Percentiles rank a stretch among this genome's conserved stretches.
phyloP scores from a whole-genome alignment of 2,329 filamentous ascomycete genomes.

The Rutstroemia sp. region DNA sequence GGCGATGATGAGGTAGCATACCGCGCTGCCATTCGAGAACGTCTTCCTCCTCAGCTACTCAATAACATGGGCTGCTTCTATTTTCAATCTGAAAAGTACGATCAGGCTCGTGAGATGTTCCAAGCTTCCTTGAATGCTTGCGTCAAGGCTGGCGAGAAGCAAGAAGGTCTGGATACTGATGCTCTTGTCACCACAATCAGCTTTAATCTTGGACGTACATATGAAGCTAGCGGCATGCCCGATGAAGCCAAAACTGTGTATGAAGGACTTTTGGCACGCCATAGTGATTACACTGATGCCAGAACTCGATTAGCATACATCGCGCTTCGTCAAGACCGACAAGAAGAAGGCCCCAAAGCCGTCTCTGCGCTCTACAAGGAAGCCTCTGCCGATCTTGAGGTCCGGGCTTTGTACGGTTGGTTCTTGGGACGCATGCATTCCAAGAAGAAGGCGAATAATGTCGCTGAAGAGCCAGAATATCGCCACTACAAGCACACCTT shows the following conservation, averaged over 20 bases:
- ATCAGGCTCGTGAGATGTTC: constrained; percentile 77
- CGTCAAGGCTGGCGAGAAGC: constrained; percentile 69
- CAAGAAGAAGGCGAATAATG: constrained; percentile 72
- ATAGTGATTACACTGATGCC: constrained; percentile 89
- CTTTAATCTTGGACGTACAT: constrained; percentile 90
- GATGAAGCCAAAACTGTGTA: constrained; percentile 87
- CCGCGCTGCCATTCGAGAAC: constrained; percentile 59
- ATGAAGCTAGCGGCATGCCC: constrained; percentile 73
- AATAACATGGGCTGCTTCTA: constrained; percentile 98
- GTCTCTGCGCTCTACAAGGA: constrained; percentile 81
- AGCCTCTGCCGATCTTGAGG: constrained; percentile 79
- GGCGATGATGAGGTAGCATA: constrained; percentile 53
- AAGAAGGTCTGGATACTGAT: constrained; percentile 74
- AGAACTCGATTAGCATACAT: constrained; percentile 86
- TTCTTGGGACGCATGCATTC: constrained; percentile 75
- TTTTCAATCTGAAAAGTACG: constrained; percentile 77
- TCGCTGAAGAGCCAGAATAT: constrained; percentile 85
- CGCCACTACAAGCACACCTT: constrained; percentile 95
- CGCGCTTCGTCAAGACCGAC: constrained; percentile 69
- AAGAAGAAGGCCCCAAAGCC: constrained; percentile 78
- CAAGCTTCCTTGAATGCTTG: constrained; percentile 87
- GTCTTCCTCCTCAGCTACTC: constrained; percentile 79
- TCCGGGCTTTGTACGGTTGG: constrained; percentile 91
- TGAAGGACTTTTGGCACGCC: constrained; percentile 74
- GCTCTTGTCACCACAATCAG: constrained; percentile 92